Base-by-base conservation (phyloP, 306 rosid species). In the Adenanthera pavonina region DNA sequence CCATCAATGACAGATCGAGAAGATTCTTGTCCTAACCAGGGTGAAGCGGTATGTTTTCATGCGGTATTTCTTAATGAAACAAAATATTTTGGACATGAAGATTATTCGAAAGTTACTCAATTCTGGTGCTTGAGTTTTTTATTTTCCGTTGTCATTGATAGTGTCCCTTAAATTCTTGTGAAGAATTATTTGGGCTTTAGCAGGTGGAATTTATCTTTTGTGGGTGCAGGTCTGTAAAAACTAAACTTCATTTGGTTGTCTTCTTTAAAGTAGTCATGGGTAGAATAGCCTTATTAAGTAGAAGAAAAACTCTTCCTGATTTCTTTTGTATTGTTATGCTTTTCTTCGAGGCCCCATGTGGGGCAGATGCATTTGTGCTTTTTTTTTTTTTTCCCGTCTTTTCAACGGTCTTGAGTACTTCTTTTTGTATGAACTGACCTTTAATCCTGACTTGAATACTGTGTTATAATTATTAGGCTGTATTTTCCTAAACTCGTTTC, bases 1-100 rank as follows among this genome's bases (percentile, higher is more conserved):
- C 88, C 91, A 84, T 85, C 75, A 47, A 79, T 69, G 51, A 53
- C 85, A 75, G 91, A 86, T 77, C 82, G 85, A 54, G 88, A 86
- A 51, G 82, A 79, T 84, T 78, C 65, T 54, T 77, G 72, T 77
- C 74, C 84, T 14, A 75, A 46, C 15, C 85, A 61, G 19, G 86
- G 82, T 72, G 79, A 85, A 16, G 84, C 49, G 87, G 92, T 87
- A 78, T 59, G 47, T 19, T 66, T 78, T 66, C 54, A 30, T 46
- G 33, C 49, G 61, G 33, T 72, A 25, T 25, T 25, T 25, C 30
- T 25, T 25, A 25, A 25, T 25, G 30, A 25, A 25, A 25, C 30
- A 25, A 25, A 25, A 25, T 25, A 25, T 25, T 25, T 25, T 25
- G 30, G 30, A 25, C 30, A 25, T 25, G 30, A 25, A 25, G 30